These are phyloP conservation scores for Oropetium thomaeum DNA, from an alignment of 176 grass and related monocot species.

Conservation along the genomic window DNA sequence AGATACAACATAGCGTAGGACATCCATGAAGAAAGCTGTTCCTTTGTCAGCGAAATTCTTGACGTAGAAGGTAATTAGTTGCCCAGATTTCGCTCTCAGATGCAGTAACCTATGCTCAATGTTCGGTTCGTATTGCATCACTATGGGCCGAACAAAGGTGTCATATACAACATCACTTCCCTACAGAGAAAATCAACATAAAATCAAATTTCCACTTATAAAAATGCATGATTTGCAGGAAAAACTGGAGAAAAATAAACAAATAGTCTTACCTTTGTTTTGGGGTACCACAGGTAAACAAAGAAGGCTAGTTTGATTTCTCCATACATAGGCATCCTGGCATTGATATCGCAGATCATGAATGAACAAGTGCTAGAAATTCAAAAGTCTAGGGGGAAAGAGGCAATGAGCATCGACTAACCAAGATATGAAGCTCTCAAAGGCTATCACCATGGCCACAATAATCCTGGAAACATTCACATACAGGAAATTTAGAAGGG, in stretches of 20 bases:
- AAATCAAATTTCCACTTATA: not conserved
- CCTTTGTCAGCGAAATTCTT: constrained; percentile 89
- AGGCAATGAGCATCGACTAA: constrained; percentile 37
- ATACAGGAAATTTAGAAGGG: constrained; percentile 25
- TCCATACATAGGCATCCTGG: constrained; percentile 93
- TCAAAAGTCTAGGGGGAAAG: not conserved
- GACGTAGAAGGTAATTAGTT: constrained; percentile 71
- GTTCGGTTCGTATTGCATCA: constrained; percentile 97
- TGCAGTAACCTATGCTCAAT: constrained; percentile 76
- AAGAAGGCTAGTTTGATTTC: constrained; percentile 94
- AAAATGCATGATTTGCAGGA: not conserved
- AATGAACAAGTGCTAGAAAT: not conserved
- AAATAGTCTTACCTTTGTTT: constrained; percentile 69
- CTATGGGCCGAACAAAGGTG: constrained; percentile 77
- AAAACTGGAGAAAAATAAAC: not conserved
- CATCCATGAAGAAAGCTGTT: constrained; percentile 68
- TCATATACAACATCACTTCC: constrained; percentile 86
- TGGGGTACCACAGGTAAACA: constrained; percentile 94
- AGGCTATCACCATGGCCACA: constrained; percentile 71
- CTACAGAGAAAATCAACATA: constrained; percentile 42
- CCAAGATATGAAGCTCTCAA: constrained; percentile 74
- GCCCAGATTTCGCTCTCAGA: constrained; percentile 72
- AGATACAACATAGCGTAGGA: constrained; percentile 63
- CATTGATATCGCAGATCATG: constrained; percentile 1
- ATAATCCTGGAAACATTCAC: constrained; percentile 72